Evolutionary conservation across 768 basidiomycete genomes (phyloP), one percentile per base, ranked within the genome.

Genomic region (Pisolithus albus): DNA sequence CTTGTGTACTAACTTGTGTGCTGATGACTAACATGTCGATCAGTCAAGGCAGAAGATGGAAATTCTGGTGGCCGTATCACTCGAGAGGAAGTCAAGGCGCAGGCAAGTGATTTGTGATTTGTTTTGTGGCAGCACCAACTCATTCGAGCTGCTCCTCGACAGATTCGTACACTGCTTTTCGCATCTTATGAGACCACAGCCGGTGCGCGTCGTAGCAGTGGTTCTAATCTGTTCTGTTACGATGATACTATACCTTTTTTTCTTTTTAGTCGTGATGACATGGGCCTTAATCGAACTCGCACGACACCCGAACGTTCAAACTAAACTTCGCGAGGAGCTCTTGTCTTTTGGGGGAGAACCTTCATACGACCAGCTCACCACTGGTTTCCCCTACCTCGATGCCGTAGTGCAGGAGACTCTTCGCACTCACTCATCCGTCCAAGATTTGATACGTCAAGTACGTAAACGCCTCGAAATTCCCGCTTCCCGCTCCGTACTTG

Each of bases 271-370:
- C 8, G 56, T 24, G 32, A 36, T 64, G 44, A 61, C 52, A 9
- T 83, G 82, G 80, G 75, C 78, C 1, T 66, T 84, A 0, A 73
- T 83, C n/a, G 81, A 83, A 54, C 70, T 83, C 0, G 72, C 67
- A 1, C 69, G 68, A 26, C 60, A 77, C 50, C 72, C 64, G 0
- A 69, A 77, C 21, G 64, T 70, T 8, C 81, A 83, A 60, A 59
- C 65, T 18, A 74, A 67, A 42, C 62, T 83, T 5, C 73, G 81
- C 37, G 67, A 74, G 2, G 81, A 84, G 46, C 69, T 83, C 15
- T 52, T 67, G 5, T 59, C 66, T 18, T 74, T 75, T 46, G 63
- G 57, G 4, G 39, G 53, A 21, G 81, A 82, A 55, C 80, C 81
- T 9, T 75, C 73, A 3, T 81, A 75, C 63, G 80, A 82, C 21